Conservation (phyloP, 1,139 yeast genomes). For the Blastobotrys aristatus region DNA sequence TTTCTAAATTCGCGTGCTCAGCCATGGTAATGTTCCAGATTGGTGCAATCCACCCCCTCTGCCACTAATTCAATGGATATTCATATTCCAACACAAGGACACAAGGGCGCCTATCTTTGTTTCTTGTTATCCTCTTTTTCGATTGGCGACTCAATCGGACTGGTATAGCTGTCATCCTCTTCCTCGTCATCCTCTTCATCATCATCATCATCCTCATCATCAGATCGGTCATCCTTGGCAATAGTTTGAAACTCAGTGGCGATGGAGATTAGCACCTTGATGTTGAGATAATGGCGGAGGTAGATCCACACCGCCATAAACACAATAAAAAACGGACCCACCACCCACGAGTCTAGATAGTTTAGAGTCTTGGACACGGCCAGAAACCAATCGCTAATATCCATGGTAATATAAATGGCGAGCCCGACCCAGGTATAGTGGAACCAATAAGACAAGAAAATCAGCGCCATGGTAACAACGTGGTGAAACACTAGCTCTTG, state of each 20-base stretch:
- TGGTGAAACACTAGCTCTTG: constrained; percentile 90
- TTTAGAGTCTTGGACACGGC: constrained; percentile 79
- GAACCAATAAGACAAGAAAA: constrained; percentile 86
- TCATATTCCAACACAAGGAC: too few relatives aligned
- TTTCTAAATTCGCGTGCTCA: neutral
- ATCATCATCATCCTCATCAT: constrained; percentile 63
- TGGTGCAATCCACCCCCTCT: too few relatives aligned
- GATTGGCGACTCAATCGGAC: constrained; percentile 7
- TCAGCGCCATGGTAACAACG: constrained; percentile 81
- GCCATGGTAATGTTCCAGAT: too few relatives aligned
- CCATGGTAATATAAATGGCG: constrained; percentile 91
- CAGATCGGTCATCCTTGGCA: constrained; percentile 83
- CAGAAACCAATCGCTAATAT: constrained; percentile 83
- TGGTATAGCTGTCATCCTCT: too few relatives aligned
- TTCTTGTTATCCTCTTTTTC: constrained; percentile 11
- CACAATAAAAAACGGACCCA: constrained; percentile 60
- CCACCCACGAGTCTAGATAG: constrained; percentile 64
- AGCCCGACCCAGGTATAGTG: constrained; percentile 96
- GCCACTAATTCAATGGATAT: too few relatives aligned
- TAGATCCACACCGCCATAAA: constrained; percentile 79
- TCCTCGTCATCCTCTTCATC: constrained; percentile 31
- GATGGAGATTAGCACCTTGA: constrained; percentile 80
- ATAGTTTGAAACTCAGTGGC: constrained; percentile 74
- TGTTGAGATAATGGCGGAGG: constrained; percentile 78
- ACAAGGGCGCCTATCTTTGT: constrained; percentile 15